Evolutionary conservation across 2,329 filamentous ascomycete genomes (phyloP).

Genomic region (Delphinella strobiligena): DNA sequence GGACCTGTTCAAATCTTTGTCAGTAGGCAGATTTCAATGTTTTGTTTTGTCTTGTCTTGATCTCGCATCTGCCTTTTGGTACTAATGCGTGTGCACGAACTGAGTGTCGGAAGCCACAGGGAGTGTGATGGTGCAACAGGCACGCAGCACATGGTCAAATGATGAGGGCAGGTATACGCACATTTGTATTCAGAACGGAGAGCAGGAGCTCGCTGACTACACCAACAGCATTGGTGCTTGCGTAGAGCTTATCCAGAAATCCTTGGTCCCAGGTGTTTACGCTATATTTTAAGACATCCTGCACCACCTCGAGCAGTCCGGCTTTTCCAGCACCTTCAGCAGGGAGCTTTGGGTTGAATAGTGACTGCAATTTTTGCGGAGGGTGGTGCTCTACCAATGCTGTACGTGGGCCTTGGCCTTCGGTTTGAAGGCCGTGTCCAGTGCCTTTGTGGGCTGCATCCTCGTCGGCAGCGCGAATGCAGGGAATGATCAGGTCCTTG

Average conservation of each 20-base stretch:
- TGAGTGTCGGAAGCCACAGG: too few species aligned
- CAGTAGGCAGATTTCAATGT: neutral
- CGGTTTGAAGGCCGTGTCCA: slow-evolving; percentile 48
- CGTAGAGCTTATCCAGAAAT: slow-evolving; percentile 90
- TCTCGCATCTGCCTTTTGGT: too few species aligned
- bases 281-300: slow-evolving; percentile 65
- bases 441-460: slow-evolving; percentile 42
- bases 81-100: too few species aligned
- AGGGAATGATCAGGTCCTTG: slow-evolving; percentile 55
- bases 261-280: slow-evolving; percentile 99
- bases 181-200: slow-evolving; percentile 80
- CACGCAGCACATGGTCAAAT: slow-evolving; percentile 1
- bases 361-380: slow-evolving; percentile 28
- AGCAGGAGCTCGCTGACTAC: slow-evolving; percentile 76
- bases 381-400: slow-evolving; percentile 32
- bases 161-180: slow-evolving; percentile 25
- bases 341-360: slow-evolving; percentile 28
- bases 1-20: slow-evolving; percentile 41
- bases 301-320: slow-evolving; percentile 39
- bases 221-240: slow-evolving; percentile 78
- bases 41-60: too few species aligned
- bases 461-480: slow-evolving; percentile 58
- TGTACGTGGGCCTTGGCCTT: slow-evolving; percentile 44
- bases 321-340: slow-evolving; percentile 27
- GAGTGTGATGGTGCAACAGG: neutral